These are phyloP conservation scores for Metschnikowia shivogae DNA, from an alignment of 805 yeast species.

Conservation along the genomic window DNA sequence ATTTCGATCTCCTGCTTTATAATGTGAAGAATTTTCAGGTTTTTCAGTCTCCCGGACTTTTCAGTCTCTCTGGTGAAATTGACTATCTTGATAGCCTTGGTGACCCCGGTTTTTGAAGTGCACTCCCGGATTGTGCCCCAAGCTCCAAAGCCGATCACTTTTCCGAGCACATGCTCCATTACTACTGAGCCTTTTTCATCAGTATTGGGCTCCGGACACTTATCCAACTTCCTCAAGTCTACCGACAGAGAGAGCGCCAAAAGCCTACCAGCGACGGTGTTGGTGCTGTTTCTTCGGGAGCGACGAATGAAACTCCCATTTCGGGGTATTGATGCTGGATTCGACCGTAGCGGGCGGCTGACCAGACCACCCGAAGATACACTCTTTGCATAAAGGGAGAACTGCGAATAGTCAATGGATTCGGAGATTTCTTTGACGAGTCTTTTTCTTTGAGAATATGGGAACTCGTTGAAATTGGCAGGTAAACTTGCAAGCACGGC, in stretches of 20 bases:
- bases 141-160: conserved; percentile 81
- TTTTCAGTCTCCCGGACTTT: conserved; percentile 24
- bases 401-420: conserved; percentile 41
- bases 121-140: conserved; percentile 86
- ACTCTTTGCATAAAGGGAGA: conserved; percentile 37
- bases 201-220: conserved; percentile 31
- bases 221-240: conserved; percentile 28
- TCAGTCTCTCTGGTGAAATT: conserved; percentile 28
- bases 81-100: conserved; percentile 60
- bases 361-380: conserved; percentile 23
- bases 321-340: conserved; percentile 11
- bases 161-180: conserved; percentile 61
- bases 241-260: conserved; percentile 36
- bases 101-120: conserved; percentile 27
- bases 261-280: conserved; percentile 39
- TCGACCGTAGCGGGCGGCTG: conserved; percentile 18
- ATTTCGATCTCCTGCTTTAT: conserved; percentile 69
- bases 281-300: conserved; percentile 29
- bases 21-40: conserved; percentile 49
- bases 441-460: conserved; percentile 58
- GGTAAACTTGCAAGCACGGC: conserved; percentile 32
- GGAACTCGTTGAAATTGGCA: conserved; percentile 48
- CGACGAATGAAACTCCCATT: conserved; percentile 30
- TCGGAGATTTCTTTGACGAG: conserved; percentile 36
- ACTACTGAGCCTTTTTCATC: conserved; percentile 70